Evolutionary conservation across 352 stramenopile species (phyloP), one percentile per base, ranked within the genome.

Genomic region (Globisporangium heterothallicum): DNA sequence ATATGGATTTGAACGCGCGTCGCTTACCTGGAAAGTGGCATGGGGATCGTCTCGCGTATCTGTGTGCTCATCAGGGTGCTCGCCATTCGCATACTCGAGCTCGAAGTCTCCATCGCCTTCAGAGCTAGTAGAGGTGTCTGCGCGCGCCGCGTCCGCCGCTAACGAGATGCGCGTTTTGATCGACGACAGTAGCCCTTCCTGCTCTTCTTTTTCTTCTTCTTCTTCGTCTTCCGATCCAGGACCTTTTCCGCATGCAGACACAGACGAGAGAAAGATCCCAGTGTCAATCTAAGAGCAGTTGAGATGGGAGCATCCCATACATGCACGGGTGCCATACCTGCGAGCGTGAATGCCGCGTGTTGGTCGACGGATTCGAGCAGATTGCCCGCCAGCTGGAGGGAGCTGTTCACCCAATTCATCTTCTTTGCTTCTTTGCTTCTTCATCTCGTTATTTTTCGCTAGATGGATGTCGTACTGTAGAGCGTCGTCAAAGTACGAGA

Each of bases 401-500:
- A 91, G 50, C 74, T 91, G 66, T 67, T 92, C 27, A 92, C 76
- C 81, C 84, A 94, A 57, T 89, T 88, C 84, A 94, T 92, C 1
- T 49, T 8, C 26, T 8, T 16, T 47, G 9, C 26, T 32, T 42
- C 29, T 27, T 43, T 38, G 14, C n/a, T 38, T 38, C 16, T 36
- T 12, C 16, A 4, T 38, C 10, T 38, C 10, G 6, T 34, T 34
- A 12, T 34, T 34, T 34, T 6, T 34, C n/a, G n/a, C n/a, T n/a
- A n/a, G n/a, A n/a, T n/a, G n/a, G n/a, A n/a, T n/a, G n/a, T n/a
- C n/a, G n/a, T n/a, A n/a, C n/a, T n/a, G n/a, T n/a, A n/a, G n/a
- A n/a, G n/a, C n/a, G n/a, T n/a, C n/a, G n/a, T n/a, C n/a, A n/a
- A n/a, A n/a, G n/a, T n/a, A n/a, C n/a, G n/a, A n/a, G n/a, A n/a